Conservation (phyloP, 306 rosid species). For the Quercus dentata region DNA sequence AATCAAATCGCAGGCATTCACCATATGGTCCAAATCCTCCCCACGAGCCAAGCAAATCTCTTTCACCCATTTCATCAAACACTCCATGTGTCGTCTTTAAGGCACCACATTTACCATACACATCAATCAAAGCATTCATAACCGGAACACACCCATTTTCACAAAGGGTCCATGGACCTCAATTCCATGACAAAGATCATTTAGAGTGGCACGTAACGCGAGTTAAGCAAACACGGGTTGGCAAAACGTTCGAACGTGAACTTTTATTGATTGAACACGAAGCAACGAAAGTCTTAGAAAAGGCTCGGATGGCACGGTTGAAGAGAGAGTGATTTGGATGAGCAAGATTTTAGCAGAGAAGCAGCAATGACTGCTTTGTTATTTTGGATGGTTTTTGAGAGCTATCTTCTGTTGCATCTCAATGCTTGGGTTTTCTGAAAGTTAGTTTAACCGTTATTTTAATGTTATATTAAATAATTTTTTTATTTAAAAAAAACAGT, state of each 20-base stretch:
- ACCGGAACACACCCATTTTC: conserved; percentile 18
- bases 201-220: conserved; percentile 1
- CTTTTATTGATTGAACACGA: neutral
- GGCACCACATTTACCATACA: conserved; percentile 20
- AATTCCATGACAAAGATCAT: neutral
- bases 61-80: conserved; percentile 17
- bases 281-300: conserved; percentile 1
- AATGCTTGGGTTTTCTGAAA: neutral
- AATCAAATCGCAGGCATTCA: neutral
- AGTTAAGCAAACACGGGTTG: conserved; percentile 17
- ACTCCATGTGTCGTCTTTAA: neutral
- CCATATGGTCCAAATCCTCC: conserved; percentile 8
- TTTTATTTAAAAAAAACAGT: too few species aligned
- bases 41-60: conserved; percentile 19
- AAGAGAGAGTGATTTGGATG: neutral
- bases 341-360: conserved; percentile 16
- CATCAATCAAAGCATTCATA: conserved; percentile 15
- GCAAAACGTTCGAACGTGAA: conserved; percentile 4
- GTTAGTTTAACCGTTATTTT: neutral
- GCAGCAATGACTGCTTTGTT: conserved; percentile 23
- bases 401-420: neutral
- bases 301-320: neutral
- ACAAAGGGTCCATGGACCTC: conserved; percentile 24
- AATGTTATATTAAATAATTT: too few species aligned
- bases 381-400: conserved; percentile 10